Base-by-base conservation (phyloP, 2,329 filamentous ascomycete genomes). In the Zymoseptoria ardabiliae region DNA sequence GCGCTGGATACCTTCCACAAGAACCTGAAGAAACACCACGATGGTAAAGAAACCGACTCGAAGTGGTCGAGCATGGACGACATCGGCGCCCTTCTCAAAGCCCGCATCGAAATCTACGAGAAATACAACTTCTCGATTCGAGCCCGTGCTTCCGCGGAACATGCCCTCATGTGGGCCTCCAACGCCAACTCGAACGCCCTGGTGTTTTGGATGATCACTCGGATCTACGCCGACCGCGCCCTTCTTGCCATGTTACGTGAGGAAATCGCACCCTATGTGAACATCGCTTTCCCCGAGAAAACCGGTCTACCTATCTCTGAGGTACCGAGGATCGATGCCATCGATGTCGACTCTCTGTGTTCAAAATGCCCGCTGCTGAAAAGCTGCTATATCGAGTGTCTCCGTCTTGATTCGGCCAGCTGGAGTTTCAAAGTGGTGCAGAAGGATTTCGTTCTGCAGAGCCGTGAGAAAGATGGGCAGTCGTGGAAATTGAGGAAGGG, bases 161-260 rank as follows among this genome's bases (percentile, higher is more conserved):
- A 80, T n/a, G 75, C 75, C n/a, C 66, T 84, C 7, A 69, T 83
- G 22, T 85, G 82, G 81, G 80, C 80, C 9, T 72, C 81, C 67
- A 79, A 82, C 63, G 78, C 78, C 17, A 82, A 84, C 63, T 75
- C 78, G 4, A 78, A 78, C 55, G 74, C 76, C 3, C 69, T 84
- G 8, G 65, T 75, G 17, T 75, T 74, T 57, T 76, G 74, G 74
- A 69, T 76, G 61, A 58, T 74, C 21, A 66, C 69, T 48, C 69
- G 69, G 25, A 72, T 75, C 53, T 73, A 73, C 57, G 64, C 68
- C 3, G 71, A 73, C 59, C 61, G 61, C 10, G 61, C 58, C 1
- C 61, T 74, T 19, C 63, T 73, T 11, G 66, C 67, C 3, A 67
- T 65, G 57, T 62, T 76, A 13, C 70, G 73, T 1, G 68, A 71